Evolutionary conservation across 108 stramenopile species (phyloP).

Genomic region (Craspedostauros australis): DNA sequence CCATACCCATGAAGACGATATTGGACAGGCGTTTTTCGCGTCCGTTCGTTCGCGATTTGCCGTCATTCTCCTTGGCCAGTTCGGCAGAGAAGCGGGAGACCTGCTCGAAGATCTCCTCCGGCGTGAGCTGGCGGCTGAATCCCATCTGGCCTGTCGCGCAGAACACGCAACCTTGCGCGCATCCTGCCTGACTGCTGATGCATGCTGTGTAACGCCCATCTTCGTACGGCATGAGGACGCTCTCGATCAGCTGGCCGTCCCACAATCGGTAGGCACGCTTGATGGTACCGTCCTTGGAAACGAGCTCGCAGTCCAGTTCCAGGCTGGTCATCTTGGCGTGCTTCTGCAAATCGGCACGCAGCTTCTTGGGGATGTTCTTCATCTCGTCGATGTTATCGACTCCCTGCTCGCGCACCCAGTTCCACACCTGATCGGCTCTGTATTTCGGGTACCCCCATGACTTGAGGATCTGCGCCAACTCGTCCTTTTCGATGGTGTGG

Average conservation of each 20-base stretch:
- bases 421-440: constrained; percentile 80
- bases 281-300: constrained; percentile 84
- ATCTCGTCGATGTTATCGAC: constrained; percentile 70
- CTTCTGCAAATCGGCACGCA: constrained; percentile 47
- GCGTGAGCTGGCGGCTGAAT: constrained; percentile 85
- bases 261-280: constrained; percentile 85
- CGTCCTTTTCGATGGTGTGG: constrained; percentile 44
- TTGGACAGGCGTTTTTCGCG: constrained; percentile 72
- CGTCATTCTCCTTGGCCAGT: constrained; percentile 25
- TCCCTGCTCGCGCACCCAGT: constrained; percentile 79
- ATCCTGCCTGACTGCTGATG: constrained; percentile 94
- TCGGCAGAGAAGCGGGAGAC: constrained; percentile 72
- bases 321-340: constrained; percentile 52
- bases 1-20: constrained; percentile 98
- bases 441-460: constrained; percentile 72
- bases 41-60: constrained; percentile 13
- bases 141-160: constrained; percentile 96
- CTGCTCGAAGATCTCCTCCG: constrained; percentile 91
- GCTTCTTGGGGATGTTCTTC: constrained; percentile 74
- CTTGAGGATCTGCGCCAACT: constrained; percentile 48
- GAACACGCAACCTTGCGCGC: constrained; percentile 93
- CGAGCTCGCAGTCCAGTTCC: constrained; percentile 51
- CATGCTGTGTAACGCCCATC: constrained; percentile 95
- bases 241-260: constrained; percentile 93
- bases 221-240: constrained; percentile 95